Evolutionary conservation across 1,284 basidiomycete species (phyloP).

Genomic region (Ustanciosporium gigantosporum): DNA sequence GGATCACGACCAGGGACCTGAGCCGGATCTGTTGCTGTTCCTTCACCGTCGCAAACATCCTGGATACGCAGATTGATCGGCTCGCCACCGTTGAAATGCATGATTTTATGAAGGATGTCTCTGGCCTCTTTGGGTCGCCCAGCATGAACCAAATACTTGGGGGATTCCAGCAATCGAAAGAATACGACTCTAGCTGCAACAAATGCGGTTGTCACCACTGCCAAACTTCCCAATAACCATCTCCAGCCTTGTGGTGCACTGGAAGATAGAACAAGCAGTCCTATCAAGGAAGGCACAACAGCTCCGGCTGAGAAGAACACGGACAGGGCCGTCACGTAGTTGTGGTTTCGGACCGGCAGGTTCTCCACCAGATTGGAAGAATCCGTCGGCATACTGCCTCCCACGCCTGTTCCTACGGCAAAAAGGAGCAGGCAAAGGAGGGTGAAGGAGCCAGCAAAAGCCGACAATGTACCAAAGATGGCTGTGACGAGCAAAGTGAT

Average conservation of each 20-base stretch:
- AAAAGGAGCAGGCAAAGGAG: constrained; percentile 79
- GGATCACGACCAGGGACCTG: neutral
- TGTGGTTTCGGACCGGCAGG: constrained; percentile 85
- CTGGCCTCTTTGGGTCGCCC: constrained; percentile 45
- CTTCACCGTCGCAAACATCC: constrained; percentile 29
- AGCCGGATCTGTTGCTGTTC: neutral
- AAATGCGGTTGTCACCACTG: constrained; percentile 74
- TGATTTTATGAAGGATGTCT: constrained; percentile 46
- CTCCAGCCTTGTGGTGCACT: constrained; percentile 31
- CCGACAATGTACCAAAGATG: constrained; percentile 81
- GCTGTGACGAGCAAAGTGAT: constrained; percentile 86
- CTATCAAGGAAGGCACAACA: constrained; percentile 38
- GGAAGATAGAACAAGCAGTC: constrained; percentile 34
- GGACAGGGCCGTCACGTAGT: constrained; percentile 90
- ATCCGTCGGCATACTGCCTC: constrained; percentile 84
- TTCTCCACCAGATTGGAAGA: constrained; percentile 92
- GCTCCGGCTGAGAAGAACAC: constrained; percentile 68
- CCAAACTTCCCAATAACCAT: constrained; percentile 27
- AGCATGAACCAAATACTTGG: constrained; percentile 62
- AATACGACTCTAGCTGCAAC: constrained; percentile 79
- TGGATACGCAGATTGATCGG: constrained; percentile 19
- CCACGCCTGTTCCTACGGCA: constrained; percentile 85
- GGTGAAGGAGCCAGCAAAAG: constrained; percentile 74
- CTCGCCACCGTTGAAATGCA: constrained; percentile 38
- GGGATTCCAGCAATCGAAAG: constrained; percentile 89